Evolutionary conservation across 352 stramenopile species (phyloP).

Genomic region (Phytophthora idaei): DNA sequence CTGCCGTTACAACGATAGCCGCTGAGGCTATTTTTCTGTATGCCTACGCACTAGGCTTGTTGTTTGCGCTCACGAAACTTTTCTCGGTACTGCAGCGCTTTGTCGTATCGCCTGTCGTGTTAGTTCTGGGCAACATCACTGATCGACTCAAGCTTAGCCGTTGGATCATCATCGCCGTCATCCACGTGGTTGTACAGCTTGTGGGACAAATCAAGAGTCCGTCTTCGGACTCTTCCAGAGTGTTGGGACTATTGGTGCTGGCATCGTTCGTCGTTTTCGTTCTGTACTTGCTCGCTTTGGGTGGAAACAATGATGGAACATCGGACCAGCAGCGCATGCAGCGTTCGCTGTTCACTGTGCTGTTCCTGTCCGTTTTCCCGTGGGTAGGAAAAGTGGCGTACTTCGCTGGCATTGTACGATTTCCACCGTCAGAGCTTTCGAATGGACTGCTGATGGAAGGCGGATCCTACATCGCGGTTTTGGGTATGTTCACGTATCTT

Average conservation of each 20-base stretch:
- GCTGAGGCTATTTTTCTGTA: conserved; percentile 56
- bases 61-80: conserved; percentile 50
- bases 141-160: conserved; percentile 40
- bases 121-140: conserved; percentile 25
- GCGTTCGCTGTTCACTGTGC: conserved; percentile 59
- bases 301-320: conserved; percentile 38
- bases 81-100: conserved; percentile 46
- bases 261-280: conserved; percentile 50
- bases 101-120: conserved; percentile 43
- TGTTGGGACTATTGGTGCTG: conserved; percentile 59
- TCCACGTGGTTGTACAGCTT: conserved; percentile 47
- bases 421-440: conserved; percentile 43
- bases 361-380: conserved; percentile 58
- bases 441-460: conserved; percentile 57
- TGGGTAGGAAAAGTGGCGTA: conserved; percentile 75
- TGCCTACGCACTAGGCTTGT: conserved; percentile 54
- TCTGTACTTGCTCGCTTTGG: conserved; percentile 57
- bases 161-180: conserved; percentile 54
- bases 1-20: conserved; percentile 7
- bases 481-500: conserved; percentile 52
- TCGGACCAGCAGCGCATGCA: conserved; percentile 64
- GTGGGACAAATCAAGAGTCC: conserved; percentile 44
- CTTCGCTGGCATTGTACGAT: conserved; percentile 50
- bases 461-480: conserved; percentile 40
- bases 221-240: conserved; percentile 37